Base-by-base conservation (phyloP, 2,329 filamentous ascomycete species). In the Diaporthe australafricana region DNA sequence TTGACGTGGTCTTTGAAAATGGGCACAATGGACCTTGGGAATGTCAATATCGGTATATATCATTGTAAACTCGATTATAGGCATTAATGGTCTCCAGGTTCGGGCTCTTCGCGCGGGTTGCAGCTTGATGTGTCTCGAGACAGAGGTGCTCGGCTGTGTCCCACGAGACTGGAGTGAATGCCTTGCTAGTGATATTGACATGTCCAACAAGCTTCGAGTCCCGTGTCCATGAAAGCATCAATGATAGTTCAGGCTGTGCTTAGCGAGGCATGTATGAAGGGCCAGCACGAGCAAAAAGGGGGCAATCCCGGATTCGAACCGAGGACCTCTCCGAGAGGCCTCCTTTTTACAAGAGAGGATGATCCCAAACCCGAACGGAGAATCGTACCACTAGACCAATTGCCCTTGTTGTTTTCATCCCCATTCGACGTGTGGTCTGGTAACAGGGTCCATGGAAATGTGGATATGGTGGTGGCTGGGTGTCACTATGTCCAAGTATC, bases 311-410 rank as follows among this genome's bases (percentile, higher is more conserved):
- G 38, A 50, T 56, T 68, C 35, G 65, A 68, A 68, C 65, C 65
- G 50, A 32, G 50, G 65, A 65, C 38, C 48, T 68, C 65, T 55
- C 50, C 48, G 48, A 68, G 3, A 9, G 11, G 17, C 20, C 35
- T 56, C 50, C 56, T 40, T 30, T n/a, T 47, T 8, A n/a, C 17
- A 16, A 30, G 22, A 68, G 50, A 68, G 65, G 53, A 17, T 32
- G 25, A 30, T 22, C 65, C 65, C 65, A 35, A 35, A 9, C 32
- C 32, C 32, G 40, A 56, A 56, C 48, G 48, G 38, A 55, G 65
- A 32, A 68, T 68, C 35, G 53, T 68, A 45, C 48, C 65, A 56
- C 65, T 68, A 56, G 48, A 68, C 65, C 65, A 68, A 56, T 56
- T 56, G 53, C 53, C 53, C 53, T 8, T 38, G 52, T n/a, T 56